Evolutionary conservation across 768 basidiomycete genomes (phyloP).

Genomic region (Podaxis carcinomalis): DNA sequence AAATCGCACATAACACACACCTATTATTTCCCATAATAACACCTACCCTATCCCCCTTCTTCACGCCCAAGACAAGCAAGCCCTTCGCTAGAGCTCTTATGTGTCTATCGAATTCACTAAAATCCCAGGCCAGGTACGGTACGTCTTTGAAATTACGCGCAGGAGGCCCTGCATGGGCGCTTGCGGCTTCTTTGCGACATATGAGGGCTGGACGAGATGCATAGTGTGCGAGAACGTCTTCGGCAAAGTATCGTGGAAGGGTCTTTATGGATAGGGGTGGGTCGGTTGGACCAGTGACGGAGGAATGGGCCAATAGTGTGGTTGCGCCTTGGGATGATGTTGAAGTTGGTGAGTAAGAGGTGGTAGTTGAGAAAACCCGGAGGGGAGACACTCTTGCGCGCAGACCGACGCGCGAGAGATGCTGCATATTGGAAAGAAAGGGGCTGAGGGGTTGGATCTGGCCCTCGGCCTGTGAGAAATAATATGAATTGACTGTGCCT

Average conservation of each 20-base stretch:
- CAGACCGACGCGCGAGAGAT: slow-evolving; percentile 13
- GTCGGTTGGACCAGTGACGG: slow-evolving; percentile 50
- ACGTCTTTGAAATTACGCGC: slow-evolving; percentile 44
- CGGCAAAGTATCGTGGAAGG: slow-evolving; percentile 56
- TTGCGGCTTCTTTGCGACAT: slow-evolving; percentile 53
- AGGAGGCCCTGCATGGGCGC: slow-evolving; percentile 57
- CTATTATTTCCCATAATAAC: slow-evolving; percentile 87
- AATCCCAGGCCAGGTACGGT: slow-evolving; percentile 68
- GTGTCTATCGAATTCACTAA: slow-evolving; percentile 61
- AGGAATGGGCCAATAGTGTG: slow-evolving; percentile 37
- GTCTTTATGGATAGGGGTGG: slow-evolving; percentile 56
- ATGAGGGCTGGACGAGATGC: slow-evolving; percentile 57
- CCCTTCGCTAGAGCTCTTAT: slow-evolving; percentile 69
- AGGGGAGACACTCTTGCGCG: background rate
- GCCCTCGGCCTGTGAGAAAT: too few species aligned
- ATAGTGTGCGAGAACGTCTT: slow-evolving; percentile 48
- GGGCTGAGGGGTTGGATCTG: background rate
- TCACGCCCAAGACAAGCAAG: slow-evolving; percentile 62
- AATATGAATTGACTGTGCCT: too few species aligned
- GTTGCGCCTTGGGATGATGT: background rate
- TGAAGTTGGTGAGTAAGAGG: background rate
- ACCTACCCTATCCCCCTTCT: slow-evolving; percentile 72
- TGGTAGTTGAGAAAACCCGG: background rate
- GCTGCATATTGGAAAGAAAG: background rate
- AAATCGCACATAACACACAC: slow-evolving; percentile 30